Evolutionary conservation across 805 yeast genomes (phyloP), one percentile per base, ranked within the genome.

Genomic region (Kurtzmaniella cleridarum): DNA sequence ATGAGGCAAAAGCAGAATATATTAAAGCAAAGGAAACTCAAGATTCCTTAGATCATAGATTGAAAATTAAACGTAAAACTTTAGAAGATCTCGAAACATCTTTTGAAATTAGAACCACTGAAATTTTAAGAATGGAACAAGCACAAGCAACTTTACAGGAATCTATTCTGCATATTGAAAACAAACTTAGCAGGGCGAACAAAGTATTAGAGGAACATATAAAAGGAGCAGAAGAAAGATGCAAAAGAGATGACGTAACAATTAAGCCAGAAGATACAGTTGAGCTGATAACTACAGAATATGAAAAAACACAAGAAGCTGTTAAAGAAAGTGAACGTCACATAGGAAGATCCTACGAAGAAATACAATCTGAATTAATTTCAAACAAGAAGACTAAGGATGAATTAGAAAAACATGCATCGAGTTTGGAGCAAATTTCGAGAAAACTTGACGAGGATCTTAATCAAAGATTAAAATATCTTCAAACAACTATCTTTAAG

Each of bases 261-360:
- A 45, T 69, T 2, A 41, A 57, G 4, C 67, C 62, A 0, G 55
- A 69, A 0, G 72, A 71, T 30, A 64, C 74, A 2, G 57, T 64
- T 12, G 76, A 76, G 5, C 64, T 71, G 2, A 72, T 83, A 10
- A 71, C 69, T 17, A 44, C 52, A 2, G 82, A 79, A 49, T 68
- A 78, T 37, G 63, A 60, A 17, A 62, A 57, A 14, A 64, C 80
- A 12, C 69, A 74, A 15, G 49, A 54, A 27, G 69, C 70, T 15
- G 70, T 84, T 13, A 61, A 67, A 35, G 69, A 65, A 38, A 76
- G 80, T 2, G 84, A 83, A 46, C 60, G 59, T 31, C 59, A 62
- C 17, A 55, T 79, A 11, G 86, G 84, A 1, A 66, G 75, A 40
- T 55, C 80, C 0, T 73, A 76, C 34, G 82, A 78, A 36, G 74